A percentile compares a stretch with the other conserved stretches of the same genome.
Evolutionary conservation across 129 eudicot genomes (phyloP).

Genomic region (Kitagawia praeruptora): DNA sequence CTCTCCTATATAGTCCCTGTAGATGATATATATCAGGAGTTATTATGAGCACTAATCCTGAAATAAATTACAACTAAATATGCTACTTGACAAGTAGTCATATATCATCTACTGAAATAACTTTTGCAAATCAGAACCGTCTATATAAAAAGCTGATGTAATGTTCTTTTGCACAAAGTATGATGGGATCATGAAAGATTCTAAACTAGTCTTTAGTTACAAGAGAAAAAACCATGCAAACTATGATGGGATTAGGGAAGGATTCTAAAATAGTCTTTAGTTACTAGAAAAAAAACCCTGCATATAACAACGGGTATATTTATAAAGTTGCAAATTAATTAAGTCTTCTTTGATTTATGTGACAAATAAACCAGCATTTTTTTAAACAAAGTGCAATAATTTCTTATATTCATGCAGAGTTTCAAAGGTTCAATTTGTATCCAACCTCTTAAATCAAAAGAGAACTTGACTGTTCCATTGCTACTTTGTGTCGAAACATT

Average conservation of each 20-base stretch:
- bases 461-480: conserved; percentile 68
- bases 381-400: neutral
- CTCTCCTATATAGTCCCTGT: conserved; percentile 90
- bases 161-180: neutral
- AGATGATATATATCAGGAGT: conserved; percentile 1
- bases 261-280: no score
- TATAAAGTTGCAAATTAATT: neutral
- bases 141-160: neutral
- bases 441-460: conserved; percentile 87
- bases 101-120: neutral
- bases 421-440: neutral
- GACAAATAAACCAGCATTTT: neutral
- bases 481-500: conserved; percentile 77
- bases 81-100: neutral
- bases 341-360: neutral
- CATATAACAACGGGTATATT: neutral
- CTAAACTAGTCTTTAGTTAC: neutral
- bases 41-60: neutral
- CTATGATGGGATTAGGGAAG: no score
- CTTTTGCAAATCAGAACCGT: neutral
- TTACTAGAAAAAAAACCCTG: no score
- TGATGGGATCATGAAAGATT: neutral
- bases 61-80: neutral
- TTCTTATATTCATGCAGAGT: neutral
- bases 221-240: no score